Evolutionary conservation across 352 stramenopile species (phyloP).

Genomic region (Vaucheria bursata): DNA sequence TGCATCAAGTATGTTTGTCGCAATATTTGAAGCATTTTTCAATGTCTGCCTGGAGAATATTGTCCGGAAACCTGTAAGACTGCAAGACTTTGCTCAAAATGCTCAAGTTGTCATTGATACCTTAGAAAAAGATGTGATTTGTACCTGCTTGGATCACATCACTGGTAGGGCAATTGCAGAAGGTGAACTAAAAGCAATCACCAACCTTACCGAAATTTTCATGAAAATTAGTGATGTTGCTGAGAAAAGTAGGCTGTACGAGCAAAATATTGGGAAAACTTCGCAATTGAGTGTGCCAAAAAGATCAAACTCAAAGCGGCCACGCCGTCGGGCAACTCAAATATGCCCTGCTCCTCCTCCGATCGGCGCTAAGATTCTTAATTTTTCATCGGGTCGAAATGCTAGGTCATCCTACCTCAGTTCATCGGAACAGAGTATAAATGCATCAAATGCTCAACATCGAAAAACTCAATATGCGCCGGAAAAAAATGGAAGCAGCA

Average conservation of each 20-base stretch:
- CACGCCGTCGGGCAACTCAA: not conserved
- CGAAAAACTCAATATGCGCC: no score
- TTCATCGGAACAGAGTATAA: no score
- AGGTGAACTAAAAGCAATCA: slow-evolving; percentile 48
- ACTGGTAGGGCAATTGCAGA: slow-evolving; percentile 56
- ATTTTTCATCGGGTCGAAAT: not conserved
- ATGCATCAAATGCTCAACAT: no score
- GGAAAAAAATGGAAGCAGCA: no score
- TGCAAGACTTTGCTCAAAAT: slow-evolving; percentile 72
- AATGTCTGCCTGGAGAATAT: slow-evolving; percentile 53
- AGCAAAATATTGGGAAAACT: not conserved
- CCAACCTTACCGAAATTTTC: slow-evolving; percentile 51
- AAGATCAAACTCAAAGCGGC: not conserved
- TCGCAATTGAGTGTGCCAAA: not conserved
- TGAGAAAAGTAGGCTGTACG: slow-evolving; percentile 19
- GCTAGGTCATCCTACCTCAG: no score
- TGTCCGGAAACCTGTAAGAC: slow-evolving; percentile 44
- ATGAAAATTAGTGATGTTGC: slow-evolving; percentile 49
- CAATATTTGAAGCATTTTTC: slow-evolving; percentile 78
- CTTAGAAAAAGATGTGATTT: slow-evolving; percentile 60
- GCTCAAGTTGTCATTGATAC: slow-evolving; percentile 71
- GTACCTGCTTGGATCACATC: slow-evolving; percentile 57
- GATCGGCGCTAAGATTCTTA: not conserved
- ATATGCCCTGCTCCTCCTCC: not conserved
- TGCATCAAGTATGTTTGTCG: slow-evolving; percentile 78